Evolutionary conservation across 1,139 yeast species (phyloP).

Genomic region (Geotrichum citri-aurantii): DNA sequence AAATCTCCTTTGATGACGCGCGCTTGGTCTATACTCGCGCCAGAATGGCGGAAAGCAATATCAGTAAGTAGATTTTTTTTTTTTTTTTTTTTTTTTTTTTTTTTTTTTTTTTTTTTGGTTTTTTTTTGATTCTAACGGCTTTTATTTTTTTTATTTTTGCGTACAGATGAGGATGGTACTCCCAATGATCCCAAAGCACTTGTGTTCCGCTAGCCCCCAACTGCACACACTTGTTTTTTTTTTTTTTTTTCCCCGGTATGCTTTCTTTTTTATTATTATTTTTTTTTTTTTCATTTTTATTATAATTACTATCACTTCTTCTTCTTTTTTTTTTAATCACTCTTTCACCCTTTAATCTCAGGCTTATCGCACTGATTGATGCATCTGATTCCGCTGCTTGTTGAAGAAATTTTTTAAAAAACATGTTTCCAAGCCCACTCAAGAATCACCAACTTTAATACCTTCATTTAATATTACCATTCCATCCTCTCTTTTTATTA

Average conservation of each 20-base stretch:
- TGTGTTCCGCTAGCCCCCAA: conserved; percentile 37
- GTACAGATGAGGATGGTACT: conserved; percentile 30
- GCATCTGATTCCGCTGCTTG: not conserved
- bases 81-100: not conserved
- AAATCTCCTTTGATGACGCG: conserved; percentile 63
- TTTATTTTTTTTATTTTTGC: not conserved
- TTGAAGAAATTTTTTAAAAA: not conserved
- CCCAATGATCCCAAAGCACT: conserved; percentile 46
- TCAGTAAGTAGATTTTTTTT: conserved; percentile 36
- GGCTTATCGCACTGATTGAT: not conserved
- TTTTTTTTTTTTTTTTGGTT: not conserved
- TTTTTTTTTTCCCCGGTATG: not conserved
- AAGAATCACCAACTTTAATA: not conserved
- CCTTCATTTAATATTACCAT: too few species aligned
- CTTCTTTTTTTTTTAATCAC: too few species aligned
- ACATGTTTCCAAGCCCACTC: not conserved
- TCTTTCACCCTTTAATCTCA: not conserved
- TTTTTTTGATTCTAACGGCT: not conserved
- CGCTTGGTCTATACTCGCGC: conserved; percentile 47
- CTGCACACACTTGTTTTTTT: conserved; percentile 3
- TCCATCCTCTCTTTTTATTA: not conserved
- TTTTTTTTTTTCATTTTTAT: not conserved
- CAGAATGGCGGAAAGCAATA: conserved; percentile 48
- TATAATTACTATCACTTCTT: too few species aligned
- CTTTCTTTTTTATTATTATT: not conserved